phyloP scores from a whole-genome alignment of 768 basidiomycete species.

The Boletus rubroflammeus region DNA sequence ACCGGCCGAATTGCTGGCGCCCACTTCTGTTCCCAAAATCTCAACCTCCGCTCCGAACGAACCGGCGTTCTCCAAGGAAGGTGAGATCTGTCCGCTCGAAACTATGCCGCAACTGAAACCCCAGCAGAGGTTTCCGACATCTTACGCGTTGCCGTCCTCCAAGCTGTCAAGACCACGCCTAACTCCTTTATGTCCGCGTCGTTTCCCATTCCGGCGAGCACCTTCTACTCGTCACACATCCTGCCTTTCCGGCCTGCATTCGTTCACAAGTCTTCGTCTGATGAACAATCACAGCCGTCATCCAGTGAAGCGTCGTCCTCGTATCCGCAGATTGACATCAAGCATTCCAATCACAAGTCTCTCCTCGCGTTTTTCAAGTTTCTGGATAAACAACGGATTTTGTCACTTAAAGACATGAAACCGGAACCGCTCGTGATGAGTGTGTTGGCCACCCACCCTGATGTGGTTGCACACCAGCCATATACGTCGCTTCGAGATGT shows the following conservation, averaged over 20 bases:
- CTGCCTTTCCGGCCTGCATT: conserved; percentile 79
- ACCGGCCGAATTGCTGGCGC: conserved; percentile 7
- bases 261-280: conserved; percentile 16
- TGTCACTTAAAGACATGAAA: conserved; percentile 64
- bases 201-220: conserved; percentile 75
- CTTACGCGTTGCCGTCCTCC: conserved; percentile 60
- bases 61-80: conserved; percentile 27
- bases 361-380: conserved; percentile 76
- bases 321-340: conserved; percentile 61
- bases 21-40: conserved; percentile 1
- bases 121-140: conserved; percentile 33
- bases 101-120: neutral
- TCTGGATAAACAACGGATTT: conserved; percentile 66
- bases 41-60: conserved; percentile 7
- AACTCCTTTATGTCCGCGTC: conserved; percentile 44
- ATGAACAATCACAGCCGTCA: conserved; percentile 4
- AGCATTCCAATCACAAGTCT: conserved; percentile 76
- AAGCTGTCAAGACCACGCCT: conserved; percentile 55
- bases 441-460: conserved; percentile 55
- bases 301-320: conserved; percentile 24
- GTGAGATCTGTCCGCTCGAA: conserved; percentile 13
- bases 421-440: conserved; percentile 52
- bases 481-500: conserved; percentile 65
- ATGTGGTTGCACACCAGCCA: conserved; percentile 46
- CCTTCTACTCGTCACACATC: conserved; percentile 72